Evolutionary conservation across 2,329 filamentous ascomycete genomes (phyloP).

Genomic region (Bipolaris bicolor): DNA sequence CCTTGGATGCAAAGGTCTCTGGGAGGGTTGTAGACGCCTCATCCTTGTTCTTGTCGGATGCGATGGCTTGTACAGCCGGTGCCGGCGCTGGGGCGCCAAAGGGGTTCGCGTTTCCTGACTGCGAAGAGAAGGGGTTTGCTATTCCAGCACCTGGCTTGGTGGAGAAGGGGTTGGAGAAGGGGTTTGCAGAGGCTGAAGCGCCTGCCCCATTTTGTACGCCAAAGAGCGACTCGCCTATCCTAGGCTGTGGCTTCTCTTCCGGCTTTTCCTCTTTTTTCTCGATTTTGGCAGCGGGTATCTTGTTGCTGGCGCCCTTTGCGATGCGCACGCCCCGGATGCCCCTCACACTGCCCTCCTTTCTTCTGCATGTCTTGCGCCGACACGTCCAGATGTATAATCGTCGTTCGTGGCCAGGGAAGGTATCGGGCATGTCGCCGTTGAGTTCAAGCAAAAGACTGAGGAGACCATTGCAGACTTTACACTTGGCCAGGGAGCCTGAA

Average conservation of each 20-base stretch:
- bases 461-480: constrained; percentile 82
- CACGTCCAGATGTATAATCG: constrained; percentile 88
- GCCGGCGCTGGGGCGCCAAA: constrained; percentile 54
- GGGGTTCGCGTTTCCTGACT: constrained; percentile 30
- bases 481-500: constrained; percentile 78
- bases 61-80: constrained; percentile 30
- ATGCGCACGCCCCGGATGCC: constrained; percentile 72
- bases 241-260: constrained; percentile 49
- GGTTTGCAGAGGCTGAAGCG: constrained; percentile 31
- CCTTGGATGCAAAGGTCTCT: constrained; percentile 77
- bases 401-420: constrained; percentile 85
- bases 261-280: constrained; percentile 29
- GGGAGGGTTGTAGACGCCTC: constrained; percentile 63
- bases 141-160: constrained; percentile 46
- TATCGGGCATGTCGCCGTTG: constrained; percentile 85
- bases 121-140: constrained; percentile 63
- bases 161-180: constrained; percentile 66
- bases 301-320: constrained; percentile 45
- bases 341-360: constrained; percentile 82
- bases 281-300: constrained; percentile 17
- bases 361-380: constrained; percentile 75
- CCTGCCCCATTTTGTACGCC: constrained; percentile 60
- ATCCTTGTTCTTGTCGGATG: constrained; percentile 27
- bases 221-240: constrained; percentile 72
- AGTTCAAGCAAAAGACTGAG: constrained; percentile 89